Evolutionary conservation across 805 yeast genomes (phyloP).

Genomic region (Candida koratica): DNA sequence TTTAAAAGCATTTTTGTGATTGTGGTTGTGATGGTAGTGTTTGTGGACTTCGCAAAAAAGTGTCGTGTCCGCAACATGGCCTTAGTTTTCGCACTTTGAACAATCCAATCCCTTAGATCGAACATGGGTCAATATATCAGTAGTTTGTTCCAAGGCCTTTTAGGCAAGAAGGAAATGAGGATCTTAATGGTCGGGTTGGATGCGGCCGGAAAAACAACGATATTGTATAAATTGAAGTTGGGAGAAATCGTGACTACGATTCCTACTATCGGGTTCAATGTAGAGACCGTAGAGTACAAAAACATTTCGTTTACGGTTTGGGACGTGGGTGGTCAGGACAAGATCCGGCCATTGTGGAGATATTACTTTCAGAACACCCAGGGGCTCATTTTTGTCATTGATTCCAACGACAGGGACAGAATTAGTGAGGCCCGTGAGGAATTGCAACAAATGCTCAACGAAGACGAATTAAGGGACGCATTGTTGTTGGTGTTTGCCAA

Average conservation of each 20-base stretch:
- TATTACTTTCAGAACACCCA: constrained; percentile 43
- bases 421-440: constrained; percentile 42
- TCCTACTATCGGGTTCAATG: constrained; percentile 43
- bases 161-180: constrained; percentile 42
- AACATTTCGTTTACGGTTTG: constrained; percentile 42
- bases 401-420: constrained; percentile 43
- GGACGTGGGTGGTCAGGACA: constrained; percentile 45
- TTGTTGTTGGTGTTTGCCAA: constrained; percentile 39
- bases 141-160: constrained; percentile 38
- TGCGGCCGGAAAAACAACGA: constrained; percentile 43
- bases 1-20: constrained; percentile 1
- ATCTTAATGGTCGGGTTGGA: constrained; percentile 43
- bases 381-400: constrained; percentile 41
- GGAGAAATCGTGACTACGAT: constrained; percentile 43
- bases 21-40: too few species aligned
- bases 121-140: constrained; percentile 39
- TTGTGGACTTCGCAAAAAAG: too few species aligned
- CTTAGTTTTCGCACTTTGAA: not conserved
- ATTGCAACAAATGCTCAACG: constrained; percentile 42
- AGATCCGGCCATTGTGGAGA: constrained; percentile 43
- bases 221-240: constrained; percentile 40
- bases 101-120: not conserved
- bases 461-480: constrained; percentile 42
- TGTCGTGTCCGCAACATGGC: too few species aligned
- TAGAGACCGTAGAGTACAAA: constrained; percentile 42